Base-by-base conservation (phyloP, 768 basidiomycete species). In the Suillus variegatus region DNA sequence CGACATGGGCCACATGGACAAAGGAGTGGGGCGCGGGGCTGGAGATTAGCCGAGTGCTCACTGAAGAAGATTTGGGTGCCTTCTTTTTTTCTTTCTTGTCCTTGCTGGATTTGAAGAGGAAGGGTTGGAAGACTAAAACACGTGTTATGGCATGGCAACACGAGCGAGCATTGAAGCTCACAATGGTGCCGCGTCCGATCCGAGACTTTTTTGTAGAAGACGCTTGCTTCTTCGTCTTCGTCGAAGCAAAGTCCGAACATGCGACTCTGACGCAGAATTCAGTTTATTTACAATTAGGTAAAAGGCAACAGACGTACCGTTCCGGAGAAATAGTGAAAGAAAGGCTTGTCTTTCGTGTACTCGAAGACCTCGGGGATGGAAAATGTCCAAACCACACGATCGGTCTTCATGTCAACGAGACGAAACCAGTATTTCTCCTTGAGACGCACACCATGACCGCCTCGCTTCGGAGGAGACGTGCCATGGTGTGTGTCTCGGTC, bases 311-410 rank as follows among this genome's bases (percentile, higher is more conserved):
- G 4, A 82, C 92, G 74, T 72, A 96, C 95, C 79, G 90, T 86
- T 49, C 92, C 93, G 55, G 88, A 86, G 77, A 97, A 96, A 46
- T 88, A 84, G 76, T 98, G 94, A 78, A 97, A 97, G 80, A 97
- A 97, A 3, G 94, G 92, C 64, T 91, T 86, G 76, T 97, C 94
- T 69, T 90, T 83, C 70, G 86, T 84, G 75, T 96, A 98, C 62
- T 88, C 83, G 70, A 90, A 84, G 56, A 79, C 78, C 54, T 79
- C 78, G 0, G 86, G 86, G 62, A 91, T 80, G 66, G 84, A 84
- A 78, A 91, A 89, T 75, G 84, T 82, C 90, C 90, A 92, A 12
- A 88, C 81, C 46, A 87, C 83, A 72, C 85, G 86, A 40, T 82
- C 85, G 3, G 84, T 81, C 61, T 81, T 82, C 63, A 82, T 76